Base-by-base conservation (phyloP, 1,139 yeast genomes). In the Debaryomyces udenii region DNA sequence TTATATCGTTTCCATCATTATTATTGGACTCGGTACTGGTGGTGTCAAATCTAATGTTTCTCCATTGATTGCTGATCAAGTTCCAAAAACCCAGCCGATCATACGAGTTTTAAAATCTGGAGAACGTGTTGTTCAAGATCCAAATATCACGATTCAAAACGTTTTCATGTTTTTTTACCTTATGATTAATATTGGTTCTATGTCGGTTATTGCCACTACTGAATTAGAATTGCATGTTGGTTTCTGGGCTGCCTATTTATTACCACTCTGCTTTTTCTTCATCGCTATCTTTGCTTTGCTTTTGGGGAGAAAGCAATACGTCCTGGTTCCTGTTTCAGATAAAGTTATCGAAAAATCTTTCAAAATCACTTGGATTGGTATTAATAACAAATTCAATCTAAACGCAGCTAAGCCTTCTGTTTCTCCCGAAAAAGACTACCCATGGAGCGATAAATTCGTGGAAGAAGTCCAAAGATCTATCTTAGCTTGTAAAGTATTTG, bases 1-100 rank as follows among this genome's bases (percentile, higher is more conserved):
- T 22, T 62, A 80, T 80, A 49, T 78, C 71, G 73, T 78, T 37
- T 74, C 86, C 35, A 81, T 87, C 62, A 68, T 86, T 45, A 62
- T 83, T 41, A 79, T 86, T 56, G 93, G 94, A 55, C 52, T 85
- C 35, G 94, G 89, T 43, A 83, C 94, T 27, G 94, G 95, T 57
- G 83, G 90, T 59, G 86, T 87, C 61, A 87, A 87, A 63, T 74
- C 93, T 31, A 86, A 86, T 54, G 83, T 86, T 36, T 74, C 88
- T 20, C 94, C 94, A 26, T 72, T 86, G 58, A 78, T 87, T 60
- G 90, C 90, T 41, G 94, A 86, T 57, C 95, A 87, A 68, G 59
- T 72, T 44, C 76, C 76, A 52, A 68, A 67, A 46, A 64, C 66
- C 29, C 64, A 59, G 44, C 73, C 75, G 17, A 46, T 54, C 18